These are phyloP conservation scores for Podaxis sp. DNA, from an alignment of 768 basidiomycete genomes.

Conservation along the genomic window DNA sequence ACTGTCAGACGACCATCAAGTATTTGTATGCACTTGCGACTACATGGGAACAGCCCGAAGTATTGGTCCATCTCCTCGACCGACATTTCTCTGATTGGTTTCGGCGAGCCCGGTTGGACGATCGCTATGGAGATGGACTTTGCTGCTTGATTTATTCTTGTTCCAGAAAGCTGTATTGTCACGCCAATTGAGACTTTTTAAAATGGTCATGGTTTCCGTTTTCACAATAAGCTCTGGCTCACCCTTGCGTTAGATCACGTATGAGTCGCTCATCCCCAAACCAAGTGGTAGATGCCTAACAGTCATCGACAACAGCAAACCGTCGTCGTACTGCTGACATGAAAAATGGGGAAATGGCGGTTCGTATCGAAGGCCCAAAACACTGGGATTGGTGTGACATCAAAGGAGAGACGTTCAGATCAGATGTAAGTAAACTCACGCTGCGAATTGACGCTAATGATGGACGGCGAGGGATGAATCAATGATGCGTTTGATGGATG, in stretches of 20 bases:
- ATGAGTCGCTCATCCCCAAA: too few species aligned
- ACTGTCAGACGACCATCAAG: slow-evolving; percentile 27
- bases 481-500: background rate
- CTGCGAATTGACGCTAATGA: background rate
- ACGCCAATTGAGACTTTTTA: background rate
- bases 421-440: background rate
- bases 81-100: slow-evolving; percentile 5
- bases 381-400: background rate
- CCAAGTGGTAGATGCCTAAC: background rate
- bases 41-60: slow-evolving; percentile 25
- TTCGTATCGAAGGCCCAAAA: background rate
- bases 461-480: background rate
- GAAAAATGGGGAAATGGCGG: background rate
- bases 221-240: background rate
- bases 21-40: slow-evolving; percentile 32
- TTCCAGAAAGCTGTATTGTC: background rate
- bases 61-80: slow-evolving; percentile 16
- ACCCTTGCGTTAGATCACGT: background rate
- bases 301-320: background rate
- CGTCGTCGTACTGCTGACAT: background rate
- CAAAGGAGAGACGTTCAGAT: background rate
- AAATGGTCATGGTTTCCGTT: background rate
- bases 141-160: background rate
- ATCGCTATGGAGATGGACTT: slow-evolving; percentile 11
- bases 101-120: slow-evolving; percentile 8